Base-by-base conservation (phyloP, 768 basidiomycete genomes). In the Russula earlei region DNA sequence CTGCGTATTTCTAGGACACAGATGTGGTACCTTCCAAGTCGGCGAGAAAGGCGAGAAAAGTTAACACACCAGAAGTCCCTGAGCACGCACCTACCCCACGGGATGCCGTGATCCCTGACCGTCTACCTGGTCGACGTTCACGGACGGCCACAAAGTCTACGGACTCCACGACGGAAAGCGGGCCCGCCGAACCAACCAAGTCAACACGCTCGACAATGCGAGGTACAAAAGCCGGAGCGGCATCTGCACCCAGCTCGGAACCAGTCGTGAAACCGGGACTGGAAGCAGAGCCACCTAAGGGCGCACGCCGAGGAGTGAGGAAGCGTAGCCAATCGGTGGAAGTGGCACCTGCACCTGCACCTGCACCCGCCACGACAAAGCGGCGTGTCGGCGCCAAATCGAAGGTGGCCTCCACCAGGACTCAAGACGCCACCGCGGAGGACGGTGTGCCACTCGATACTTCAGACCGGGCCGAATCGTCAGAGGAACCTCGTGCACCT, bases 121-220 rank as follows among this genome's bases (percentile, higher is more conserved):
- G 29, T 10, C 29, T 31, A 43, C n/a, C 60, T 17, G 57, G 48
- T 15, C 66, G 66, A 6, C 67, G 66, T 33, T 66, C 67, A 4
- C 63, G 69, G 37, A 56, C 62, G 17, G 52, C 65, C 8, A 60
- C 65, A 15, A 60, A 56, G 40, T 62, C 61, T 4, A 53, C 58
- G 1, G 58, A 46, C 24, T 56, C 61, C n/a, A 50, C 46, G 11
- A 48, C 49, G 47, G 51, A 62, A 52, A 25, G 58, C 15, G 61
- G 56, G 29, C 53, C 58, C 1, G 36, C 58, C 40, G 44, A 52
- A 42, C 5, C 53, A 8, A 44, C n/a, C 42, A 59, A 47, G 53
- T 40, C 53, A 9, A 41, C 19, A 25, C 60, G 60, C 24, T 59
- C 49, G 46, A 45, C 48, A 49, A 33, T 37, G 15, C 62, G 52